These are phyloP conservation scores for Climacium dendroides DNA, from an alignment of 225 moss, liverwort and hornwort species.

Conservation along the genomic window DNA sequence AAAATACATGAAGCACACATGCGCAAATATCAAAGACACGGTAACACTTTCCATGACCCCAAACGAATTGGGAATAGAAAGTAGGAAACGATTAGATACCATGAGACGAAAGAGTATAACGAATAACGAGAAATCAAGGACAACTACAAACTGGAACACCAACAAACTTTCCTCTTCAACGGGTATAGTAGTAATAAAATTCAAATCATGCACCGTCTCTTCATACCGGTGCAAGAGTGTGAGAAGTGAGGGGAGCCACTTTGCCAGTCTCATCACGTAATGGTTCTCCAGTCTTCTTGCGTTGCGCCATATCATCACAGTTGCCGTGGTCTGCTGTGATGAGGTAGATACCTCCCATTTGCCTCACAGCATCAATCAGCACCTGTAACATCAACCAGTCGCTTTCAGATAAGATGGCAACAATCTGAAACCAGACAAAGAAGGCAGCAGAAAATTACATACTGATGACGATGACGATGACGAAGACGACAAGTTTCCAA, in stretches of 20 bases:
- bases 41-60: neutral
- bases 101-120: neutral
- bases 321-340: conserved; percentile 85
- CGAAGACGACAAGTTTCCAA: too few species aligned
- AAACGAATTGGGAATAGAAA: neutral
- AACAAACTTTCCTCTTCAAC: neutral
- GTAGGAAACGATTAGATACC: neutral
- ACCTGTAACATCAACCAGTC: conserved; percentile 18
- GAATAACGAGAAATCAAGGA: neutral
- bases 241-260: conserved; percentile 67
- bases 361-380: conserved; percentile 52
- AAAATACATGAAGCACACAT: neutral
- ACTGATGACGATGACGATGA: too few species aligned
- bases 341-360: conserved; percentile 64
- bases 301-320: conserved; percentile 83
- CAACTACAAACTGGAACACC: neutral
- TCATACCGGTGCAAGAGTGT: conserved; percentile 71
- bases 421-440: neutral
- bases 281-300: conserved; percentile 70
- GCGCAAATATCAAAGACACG: neutral
- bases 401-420: neutral
- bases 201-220: neutral
- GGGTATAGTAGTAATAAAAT: neutral
- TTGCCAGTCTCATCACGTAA: conserved; percentile 50
- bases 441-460: too few species aligned